phyloP scores from a whole-genome alignment of 257 asterid species.

The Fraxinus anomala region DNA sequence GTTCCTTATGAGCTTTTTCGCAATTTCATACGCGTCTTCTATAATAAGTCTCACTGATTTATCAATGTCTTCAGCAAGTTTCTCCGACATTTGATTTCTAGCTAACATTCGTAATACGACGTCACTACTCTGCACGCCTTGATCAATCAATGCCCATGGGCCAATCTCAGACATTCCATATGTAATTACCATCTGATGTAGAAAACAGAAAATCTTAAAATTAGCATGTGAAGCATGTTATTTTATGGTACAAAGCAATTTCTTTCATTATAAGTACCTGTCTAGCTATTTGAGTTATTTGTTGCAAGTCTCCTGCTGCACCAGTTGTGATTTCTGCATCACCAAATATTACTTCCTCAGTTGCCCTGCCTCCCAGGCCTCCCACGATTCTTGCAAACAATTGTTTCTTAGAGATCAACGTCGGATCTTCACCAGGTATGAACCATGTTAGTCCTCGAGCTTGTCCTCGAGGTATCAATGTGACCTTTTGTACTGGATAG shows the following conservation, averaged over 20 bases:
- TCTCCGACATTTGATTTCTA: conserved; percentile 73
- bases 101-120: conserved; percentile 69
- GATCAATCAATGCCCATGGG: conserved; percentile 61
- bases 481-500: conserved; percentile 68
- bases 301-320: conserved; percentile 70
- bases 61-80: conserved; percentile 72
- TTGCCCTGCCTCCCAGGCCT: conserved; percentile 74
- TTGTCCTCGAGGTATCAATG: conserved; percentile 78
- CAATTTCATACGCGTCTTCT: conserved; percentile 52
- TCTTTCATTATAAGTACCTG: conserved; percentile 35
- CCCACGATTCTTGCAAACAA: conserved; percentile 72
- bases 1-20: conserved; percentile 51
- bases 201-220: not conserved
- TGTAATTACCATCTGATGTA: conserved; percentile 54
- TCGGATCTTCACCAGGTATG: conserved; percentile 58
- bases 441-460: conserved; percentile 79
- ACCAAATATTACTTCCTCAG: conserved; percentile 71
- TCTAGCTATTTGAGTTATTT: conserved; percentile 59
- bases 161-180: conserved; percentile 82
- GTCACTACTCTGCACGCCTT: conserved; percentile 63
- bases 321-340: conserved; percentile 73
- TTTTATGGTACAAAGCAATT: not conserved
- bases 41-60: conserved; percentile 41
- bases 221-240: not conserved
- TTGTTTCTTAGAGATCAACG: conserved; percentile 54